Base-by-base conservation (phyloP, 495 filamentous ascomycete species). In the Astrothelium subdiscretum region DNA sequence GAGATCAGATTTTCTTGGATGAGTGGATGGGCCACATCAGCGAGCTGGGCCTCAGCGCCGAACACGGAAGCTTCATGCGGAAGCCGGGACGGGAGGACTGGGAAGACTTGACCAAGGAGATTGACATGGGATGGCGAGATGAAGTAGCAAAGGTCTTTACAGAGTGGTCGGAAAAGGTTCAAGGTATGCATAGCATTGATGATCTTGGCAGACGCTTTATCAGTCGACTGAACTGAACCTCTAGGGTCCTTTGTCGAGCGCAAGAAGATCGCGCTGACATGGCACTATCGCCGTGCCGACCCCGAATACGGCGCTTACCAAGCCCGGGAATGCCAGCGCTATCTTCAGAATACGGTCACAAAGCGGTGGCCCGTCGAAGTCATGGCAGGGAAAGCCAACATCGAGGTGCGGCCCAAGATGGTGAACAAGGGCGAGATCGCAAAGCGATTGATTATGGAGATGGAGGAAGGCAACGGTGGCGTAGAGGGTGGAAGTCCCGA, bases 351-450 rank as follows among this genome's bases (percentile, higher is more conserved):
- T 3, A 88, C 85, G 0, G 86, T 96, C 8, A 84, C 76, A 52
- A 85, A 83, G 69, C 82, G 82, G 31, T 95, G 85, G 81, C 89
- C 92, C 54, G 89, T 97, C 12, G 91, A 96, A 68, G 90, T 97
- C 44, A 97, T 96, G 88, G 79, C 85, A 0, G 94, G 94, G 58
- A 98, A 97, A 72, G 91, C 91, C 59, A 96, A 97, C 68, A 79
- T 97, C 8, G 94, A 97, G 71, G 91, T 96, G n/a, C 85, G 94
- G 15, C 91, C 92, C n/a, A 90, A 81, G 0, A 91, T 92, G 69
- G 88, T 98, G 73, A 97, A 96, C 78, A 98, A 97, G 73, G 94
- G 94, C 1, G 90, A 91, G 75, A 96, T 96, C 61, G 88, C 83
- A 13, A 91, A 88, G 70, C 81, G 83, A 15, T 78, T 98, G 35